Percentiles rank a stretch among this genome's conserved stretches.
Evolutionary conservation across 441 rosid genomes (phyloP).

Genomic region (Corymbia citriodora): DNA sequence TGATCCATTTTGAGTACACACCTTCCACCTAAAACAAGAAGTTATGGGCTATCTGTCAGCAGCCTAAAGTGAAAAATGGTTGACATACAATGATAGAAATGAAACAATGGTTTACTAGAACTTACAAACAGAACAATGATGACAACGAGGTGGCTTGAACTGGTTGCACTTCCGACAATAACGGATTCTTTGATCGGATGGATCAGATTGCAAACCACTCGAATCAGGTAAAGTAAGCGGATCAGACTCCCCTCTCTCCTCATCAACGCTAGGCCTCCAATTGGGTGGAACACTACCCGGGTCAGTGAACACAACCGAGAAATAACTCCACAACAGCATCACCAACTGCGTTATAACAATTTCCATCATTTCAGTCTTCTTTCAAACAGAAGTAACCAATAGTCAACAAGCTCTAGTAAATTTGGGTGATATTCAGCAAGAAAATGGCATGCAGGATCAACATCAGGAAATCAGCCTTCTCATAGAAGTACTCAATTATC

Average conservation of each 20-base stretch:
- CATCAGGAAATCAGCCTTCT: not conserved
- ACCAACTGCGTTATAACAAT: conserved; percentile 37
- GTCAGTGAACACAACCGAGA: conserved; percentile 62
- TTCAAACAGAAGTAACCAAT: not conserved
- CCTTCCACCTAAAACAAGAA: conserved; percentile 54
- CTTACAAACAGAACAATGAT: conserved; percentile 91
- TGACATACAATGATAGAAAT: not conserved
- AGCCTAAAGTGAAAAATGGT: not conserved
- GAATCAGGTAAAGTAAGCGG: conserved; percentile 15
- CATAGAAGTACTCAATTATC: not conserved
- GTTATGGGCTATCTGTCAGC: not conserved
- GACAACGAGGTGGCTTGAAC: conserved; percentile 81
- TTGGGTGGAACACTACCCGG: conserved; percentile 77
- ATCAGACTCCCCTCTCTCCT: conserved; percentile 61
- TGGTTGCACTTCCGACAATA: conserved; percentile 80
- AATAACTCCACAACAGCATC: conserved; percentile 84
- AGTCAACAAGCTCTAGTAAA: not conserved
- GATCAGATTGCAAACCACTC: conserved; percentile 34
- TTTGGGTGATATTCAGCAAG: not conserved
- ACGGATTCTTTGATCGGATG: conserved; percentile 47
- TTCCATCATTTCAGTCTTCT: not conserved
- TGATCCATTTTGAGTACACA: conserved; percentile 93
- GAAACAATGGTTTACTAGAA: not conserved
- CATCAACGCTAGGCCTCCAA: conserved; percentile 64
- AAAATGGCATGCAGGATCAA: not conserved